A percentile compares a stretch with the other conserved stretches of the same genome.
phyloP scores from a whole-genome alignment of 805 yeast species.

The Ogataea degrootiae region DNA sequence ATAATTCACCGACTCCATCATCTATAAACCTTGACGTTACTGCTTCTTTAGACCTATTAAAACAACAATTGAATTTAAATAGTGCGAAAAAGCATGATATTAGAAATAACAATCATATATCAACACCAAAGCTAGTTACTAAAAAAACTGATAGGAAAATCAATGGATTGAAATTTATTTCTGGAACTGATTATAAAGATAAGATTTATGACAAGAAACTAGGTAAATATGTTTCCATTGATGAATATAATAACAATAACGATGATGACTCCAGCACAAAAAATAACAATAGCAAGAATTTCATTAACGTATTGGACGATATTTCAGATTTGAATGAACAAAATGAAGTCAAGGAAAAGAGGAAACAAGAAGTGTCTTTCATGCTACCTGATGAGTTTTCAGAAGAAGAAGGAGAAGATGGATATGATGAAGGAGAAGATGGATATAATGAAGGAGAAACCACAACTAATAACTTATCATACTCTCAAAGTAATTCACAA shows the following conservation, averaged over 20 bases:
- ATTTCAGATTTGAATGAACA: constrained; percentile 17
- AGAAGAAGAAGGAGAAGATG: background rate
- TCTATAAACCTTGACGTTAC: constrained; percentile 14
- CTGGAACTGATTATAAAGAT: constrained; percentile 28
- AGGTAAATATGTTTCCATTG: constrained; percentile 20
- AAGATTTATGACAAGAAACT: constrained; percentile 26
- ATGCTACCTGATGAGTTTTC: constrained; percentile 8
- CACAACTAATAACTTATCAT: constrained; percentile 35
- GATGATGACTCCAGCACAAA: constrained; percentile 1
- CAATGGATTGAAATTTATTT: constrained; percentile 27
- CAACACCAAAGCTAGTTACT: constrained; percentile 12
- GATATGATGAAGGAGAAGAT: background rate
- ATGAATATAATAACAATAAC: background rate
- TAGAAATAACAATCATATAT: constrained; percentile 6
- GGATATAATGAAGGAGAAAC: background rate
- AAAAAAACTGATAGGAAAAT: constrained; percentile 3
- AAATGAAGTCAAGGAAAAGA: background rate
- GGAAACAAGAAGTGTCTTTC: constrained; percentile 19
- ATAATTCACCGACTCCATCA: constrained; percentile 13
- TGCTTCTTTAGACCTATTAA: constrained; percentile 15
- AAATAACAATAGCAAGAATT: too few species aligned
- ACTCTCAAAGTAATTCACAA: constrained; percentile 40
- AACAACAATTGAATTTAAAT: constrained; percentile 14
- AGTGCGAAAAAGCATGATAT: constrained; percentile 6
- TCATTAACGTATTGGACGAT: constrained; percentile 16